A percentile compares a stretch with the other conserved stretches of the same genome.
phyloP scores from a whole-genome alignment of 257 asterid genomes.

The Gentiana macrophylla region DNA sequence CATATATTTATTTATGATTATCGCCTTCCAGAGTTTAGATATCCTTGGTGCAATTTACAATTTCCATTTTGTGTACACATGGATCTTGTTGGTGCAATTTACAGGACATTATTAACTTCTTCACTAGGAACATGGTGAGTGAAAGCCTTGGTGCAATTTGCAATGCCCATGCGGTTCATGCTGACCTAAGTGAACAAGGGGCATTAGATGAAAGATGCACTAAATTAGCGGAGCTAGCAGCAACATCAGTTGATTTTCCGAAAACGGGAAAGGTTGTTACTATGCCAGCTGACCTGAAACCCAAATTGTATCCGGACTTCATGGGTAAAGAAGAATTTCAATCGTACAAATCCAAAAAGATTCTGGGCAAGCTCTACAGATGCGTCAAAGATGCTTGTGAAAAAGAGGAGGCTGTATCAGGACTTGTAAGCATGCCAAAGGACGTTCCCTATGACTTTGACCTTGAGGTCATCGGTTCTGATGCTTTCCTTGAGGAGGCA shows the following conservation, averaged over 20 bases:
- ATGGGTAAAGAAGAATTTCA: constrained; percentile 78
- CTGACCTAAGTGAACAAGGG: constrained; percentile 68
- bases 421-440: constrained; percentile 12
- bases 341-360: constrained; percentile 46
- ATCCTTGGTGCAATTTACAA: no score
- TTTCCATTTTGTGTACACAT: no score
- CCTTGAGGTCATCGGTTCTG: constrained; percentile 52
- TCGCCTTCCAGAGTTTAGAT: no score
- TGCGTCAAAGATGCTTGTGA: constrained; percentile 32
- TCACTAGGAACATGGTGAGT: constrained; percentile 66
- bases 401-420: constrained; percentile 27
- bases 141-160: constrained; percentile 85
- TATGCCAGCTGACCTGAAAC: constrained; percentile 55
- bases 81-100: not conserved
- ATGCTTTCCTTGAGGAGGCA: constrained; percentile 41
- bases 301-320: constrained; percentile 76
- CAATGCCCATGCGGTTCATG: constrained; percentile 94
- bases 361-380: constrained; percentile 78
- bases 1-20: no score
- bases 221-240: constrained; percentile 88
- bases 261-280: constrained; percentile 71
- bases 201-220: constrained; percentile 84
- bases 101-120: constrained; percentile 74
- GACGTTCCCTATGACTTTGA: constrained; percentile 44
- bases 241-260: constrained; percentile 83